Percentiles rank a stretch among this genome's conserved stretches.
Conservation (phyloP, 1,284 basidiomycete species). For the Phlebopus sp. region DNA sequence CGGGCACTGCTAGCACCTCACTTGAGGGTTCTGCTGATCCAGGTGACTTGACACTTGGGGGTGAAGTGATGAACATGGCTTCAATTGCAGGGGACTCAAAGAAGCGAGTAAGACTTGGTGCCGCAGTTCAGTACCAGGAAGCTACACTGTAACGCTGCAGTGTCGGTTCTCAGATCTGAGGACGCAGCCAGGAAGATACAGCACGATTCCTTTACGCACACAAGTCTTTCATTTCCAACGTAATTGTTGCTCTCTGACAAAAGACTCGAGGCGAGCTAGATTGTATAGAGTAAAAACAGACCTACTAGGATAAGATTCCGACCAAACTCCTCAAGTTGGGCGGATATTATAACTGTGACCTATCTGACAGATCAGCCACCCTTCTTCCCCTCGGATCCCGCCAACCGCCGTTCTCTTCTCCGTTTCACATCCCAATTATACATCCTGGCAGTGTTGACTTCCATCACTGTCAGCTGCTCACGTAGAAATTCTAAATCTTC, state of each 20-base stretch:
- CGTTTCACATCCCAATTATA: constrained; percentile 96
- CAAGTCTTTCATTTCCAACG: too few relatives aligned
- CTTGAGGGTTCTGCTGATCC: background rate
- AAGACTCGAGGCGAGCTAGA: background rate
- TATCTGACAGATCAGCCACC: constrained; percentile 10
- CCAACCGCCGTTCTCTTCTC: constrained; percentile 59
- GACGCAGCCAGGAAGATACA: too few relatives aligned
- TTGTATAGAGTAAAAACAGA: background rate
- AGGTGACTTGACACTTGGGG: background rate
- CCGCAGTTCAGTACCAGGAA: too few relatives aligned
- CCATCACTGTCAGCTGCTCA: constrained; percentile 97
- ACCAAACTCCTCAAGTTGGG: background rate
- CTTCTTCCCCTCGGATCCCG: constrained; percentile 20
- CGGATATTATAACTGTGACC: background rate
- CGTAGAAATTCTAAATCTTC: constrained; percentile 93
- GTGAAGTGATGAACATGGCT: constrained; percentile 5
- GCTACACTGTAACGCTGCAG: too few relatives aligned
- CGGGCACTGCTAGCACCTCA: background rate
- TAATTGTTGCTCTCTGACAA: background rate
- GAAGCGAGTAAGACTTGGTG: too few relatives aligned
- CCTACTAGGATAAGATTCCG: background rate
- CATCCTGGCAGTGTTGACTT: constrained; percentile 95
- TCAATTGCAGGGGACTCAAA: background rate
- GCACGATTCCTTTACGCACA: too few relatives aligned
- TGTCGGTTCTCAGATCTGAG: too few relatives aligned